A percentile compares a stretch with the other conserved stretches of the same genome.
phyloP scores from a whole-genome alignment of 2,329 filamentous ascomycete genomes.

The Ploettnerulaceae sp. region DNA sequence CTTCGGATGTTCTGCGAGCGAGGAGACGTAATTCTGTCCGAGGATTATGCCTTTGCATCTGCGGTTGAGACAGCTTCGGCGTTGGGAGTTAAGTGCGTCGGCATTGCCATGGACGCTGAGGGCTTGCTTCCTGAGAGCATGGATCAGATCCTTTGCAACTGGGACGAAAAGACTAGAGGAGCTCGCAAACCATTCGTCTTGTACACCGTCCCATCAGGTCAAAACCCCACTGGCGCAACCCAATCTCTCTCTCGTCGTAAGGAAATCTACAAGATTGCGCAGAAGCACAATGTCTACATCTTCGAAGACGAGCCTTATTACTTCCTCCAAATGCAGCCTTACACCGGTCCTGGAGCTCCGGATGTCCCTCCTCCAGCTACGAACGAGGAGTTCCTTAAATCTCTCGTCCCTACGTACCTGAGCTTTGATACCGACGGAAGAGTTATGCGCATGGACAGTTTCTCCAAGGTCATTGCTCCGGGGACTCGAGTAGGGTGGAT shows the following conservation, averaged over 20 bases:
- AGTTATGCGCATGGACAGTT: slow-evolving; percentile 86
- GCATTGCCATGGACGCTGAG: slow-evolving; percentile 60
- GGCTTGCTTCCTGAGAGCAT: slow-evolving; percentile 59
- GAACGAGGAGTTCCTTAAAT: slow-evolving; percentile 59
- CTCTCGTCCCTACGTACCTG: slow-evolving; percentile 69
- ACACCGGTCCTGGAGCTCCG: slow-evolving; percentile 43
- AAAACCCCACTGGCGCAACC: slow-evolving; percentile 73
- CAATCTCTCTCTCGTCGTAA: slow-evolving; percentile 53
- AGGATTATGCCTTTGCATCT: slow-evolving; percentile 84
- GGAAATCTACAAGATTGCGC: slow-evolving; percentile 60
- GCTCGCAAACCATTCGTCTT: slow-evolving; percentile 62
- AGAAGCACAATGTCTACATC: slow-evolving; percentile 67
- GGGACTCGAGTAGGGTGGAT: slow-evolving; percentile 84
- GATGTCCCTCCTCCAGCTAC: slow-evolving; percentile 50
- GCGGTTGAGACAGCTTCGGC: slow-evolving; percentile 62
- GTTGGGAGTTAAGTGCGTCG: slow-evolving; percentile 55
- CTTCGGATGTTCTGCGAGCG: slow-evolving; percentile 75
- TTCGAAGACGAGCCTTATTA: slow-evolving; percentile 74
- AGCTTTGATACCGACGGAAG: slow-evolving; percentile 82
- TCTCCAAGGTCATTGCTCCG: slow-evolving; percentile 85
- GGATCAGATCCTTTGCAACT: slow-evolving; percentile 58
- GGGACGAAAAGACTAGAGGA: slow-evolving; percentile 53
- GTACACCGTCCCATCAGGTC: slow-evolving; percentile 68
- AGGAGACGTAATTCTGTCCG: slow-evolving; percentile 75
- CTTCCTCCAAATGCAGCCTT: slow-evolving; percentile 63